phyloP scores from a whole-genome alignment of 768 basidiomycete species.

The Lactarius deliciosus region DNA sequence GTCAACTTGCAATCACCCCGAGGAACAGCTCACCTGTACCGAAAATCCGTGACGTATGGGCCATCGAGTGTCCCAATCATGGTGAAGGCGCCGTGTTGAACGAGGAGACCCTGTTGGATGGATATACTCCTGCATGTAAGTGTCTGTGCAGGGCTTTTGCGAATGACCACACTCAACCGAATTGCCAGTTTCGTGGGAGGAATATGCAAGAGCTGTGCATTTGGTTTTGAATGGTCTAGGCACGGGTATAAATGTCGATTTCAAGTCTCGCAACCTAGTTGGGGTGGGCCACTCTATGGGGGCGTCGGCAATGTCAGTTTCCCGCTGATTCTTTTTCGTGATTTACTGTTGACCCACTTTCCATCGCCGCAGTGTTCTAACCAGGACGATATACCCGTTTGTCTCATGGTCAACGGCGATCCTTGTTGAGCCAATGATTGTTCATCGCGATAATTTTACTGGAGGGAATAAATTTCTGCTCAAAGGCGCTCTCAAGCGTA shows the following conservation, averaged over 20 bases:
- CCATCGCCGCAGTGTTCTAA: constrained; percentile 38
- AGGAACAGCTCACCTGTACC: constrained; percentile 23
- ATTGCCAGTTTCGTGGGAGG: constrained; percentile 50
- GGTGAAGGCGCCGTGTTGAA: constrained; percentile 54
- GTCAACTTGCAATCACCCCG: constrained; percentile 28
- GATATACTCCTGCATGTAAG: constrained; percentile 46
- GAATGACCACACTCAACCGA: not conserved
- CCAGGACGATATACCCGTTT: constrained; percentile 43
- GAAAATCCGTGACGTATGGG: constrained; percentile 50
- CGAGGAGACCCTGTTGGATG: constrained; percentile 42
- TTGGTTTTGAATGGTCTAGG: constrained; percentile 50
- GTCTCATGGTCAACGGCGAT: constrained; percentile 43
- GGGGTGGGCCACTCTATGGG: constrained; percentile 60
- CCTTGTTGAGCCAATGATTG: constrained; percentile 49
- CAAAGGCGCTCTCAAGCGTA: constrained; percentile 40
- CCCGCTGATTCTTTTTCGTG: not conserved
- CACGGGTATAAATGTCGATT: constrained; percentile 50
- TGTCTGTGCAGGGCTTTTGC: not conserved
- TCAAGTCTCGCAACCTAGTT: constrained; percentile 46
- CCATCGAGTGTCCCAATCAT: constrained; percentile 55
- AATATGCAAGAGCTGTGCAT: constrained; percentile 50
- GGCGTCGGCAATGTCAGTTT: constrained; percentile 45
- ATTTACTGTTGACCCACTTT: not conserved
- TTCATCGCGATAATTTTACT: constrained; percentile 25
- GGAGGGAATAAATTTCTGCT: constrained; percentile 31